These are phyloP conservation scores for Aspergillus steynii DNA, from an alignment of 495 filamentous ascomycete species.

Conservation along the genomic window DNA sequence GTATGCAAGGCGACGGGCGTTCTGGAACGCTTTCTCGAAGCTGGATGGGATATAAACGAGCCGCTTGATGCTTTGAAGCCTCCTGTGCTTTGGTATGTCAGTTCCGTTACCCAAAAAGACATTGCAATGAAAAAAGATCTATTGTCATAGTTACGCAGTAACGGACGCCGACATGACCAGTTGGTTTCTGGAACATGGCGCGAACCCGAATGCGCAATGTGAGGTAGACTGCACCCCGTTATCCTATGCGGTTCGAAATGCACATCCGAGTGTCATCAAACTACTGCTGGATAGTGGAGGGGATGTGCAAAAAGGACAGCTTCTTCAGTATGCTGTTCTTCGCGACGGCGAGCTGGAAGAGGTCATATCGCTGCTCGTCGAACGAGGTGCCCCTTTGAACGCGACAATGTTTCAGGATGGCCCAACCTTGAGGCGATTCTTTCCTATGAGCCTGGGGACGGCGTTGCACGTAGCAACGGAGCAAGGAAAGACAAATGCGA, in stretches of 20 bases:
- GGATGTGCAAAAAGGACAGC: constrained; percentile 20
- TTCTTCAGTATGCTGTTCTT: constrained; percentile 22
- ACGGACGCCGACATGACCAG: constrained; percentile 23
- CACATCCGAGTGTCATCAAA: constrained; percentile 11
- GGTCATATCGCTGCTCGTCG: constrained; percentile 16
- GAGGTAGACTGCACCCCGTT: constrained; percentile 19
- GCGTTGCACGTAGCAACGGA: constrained; percentile 17
- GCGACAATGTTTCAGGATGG: constrained; percentile 18
- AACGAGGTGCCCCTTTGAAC: constrained; percentile 20
- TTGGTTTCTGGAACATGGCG: constrained; percentile 29
- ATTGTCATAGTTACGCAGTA: constrained; percentile 17
- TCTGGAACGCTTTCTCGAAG: constrained; percentile 32
- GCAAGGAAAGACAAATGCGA: constrained; percentile 2
- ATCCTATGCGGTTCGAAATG: constrained; percentile 19
- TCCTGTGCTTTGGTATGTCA: constrained; percentile 19
- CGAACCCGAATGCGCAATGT: constrained; percentile 24
- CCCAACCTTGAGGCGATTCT: constrained; percentile 15
- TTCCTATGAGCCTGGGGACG: constrained; percentile 16
- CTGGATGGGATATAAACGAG: constrained; percentile 22
- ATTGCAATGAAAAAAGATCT: constrained; percentile 3
- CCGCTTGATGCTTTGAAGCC: constrained; percentile 14
- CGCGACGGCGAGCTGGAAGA: constrained; percentile 10
- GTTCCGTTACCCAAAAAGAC: constrained; percentile 6
- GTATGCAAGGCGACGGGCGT: constrained; percentile 54
- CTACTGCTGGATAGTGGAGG: constrained; percentile 19